Conservation (phyloP, 495 filamentous ascomycete species). For the Penicillium mononematosum region DNA sequence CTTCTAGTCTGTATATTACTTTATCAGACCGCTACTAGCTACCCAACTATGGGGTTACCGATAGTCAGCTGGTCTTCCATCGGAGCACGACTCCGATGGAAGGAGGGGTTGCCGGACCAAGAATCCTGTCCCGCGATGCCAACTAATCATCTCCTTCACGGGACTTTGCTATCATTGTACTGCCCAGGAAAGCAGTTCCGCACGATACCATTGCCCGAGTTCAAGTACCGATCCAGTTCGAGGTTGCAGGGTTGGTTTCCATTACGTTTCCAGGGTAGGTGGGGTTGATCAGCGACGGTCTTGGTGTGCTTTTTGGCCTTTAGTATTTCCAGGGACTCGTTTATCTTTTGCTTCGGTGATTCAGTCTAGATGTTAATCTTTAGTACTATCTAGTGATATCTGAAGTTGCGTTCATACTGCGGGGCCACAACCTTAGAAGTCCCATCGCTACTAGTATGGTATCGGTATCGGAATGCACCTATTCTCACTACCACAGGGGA, state of each 20-base stretch:
- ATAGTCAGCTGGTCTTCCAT: constrained; percentile 17
- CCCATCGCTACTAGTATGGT: background rate
- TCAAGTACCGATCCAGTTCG: constrained; percentile 4
- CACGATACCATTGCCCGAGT: background rate
- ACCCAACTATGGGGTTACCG: constrained; percentile 5
- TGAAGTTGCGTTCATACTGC: background rate
- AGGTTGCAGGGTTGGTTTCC: background rate
- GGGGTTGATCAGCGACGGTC: background rate
- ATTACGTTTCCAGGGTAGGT: background rate
- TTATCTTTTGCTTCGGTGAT: background rate
- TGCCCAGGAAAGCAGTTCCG: background rate
- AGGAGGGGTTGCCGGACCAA: constrained; percentile 17
- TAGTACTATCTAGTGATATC: background rate
- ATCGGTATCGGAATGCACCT: no score
- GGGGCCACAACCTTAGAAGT: background rate
- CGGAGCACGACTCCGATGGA: constrained; percentile 22
- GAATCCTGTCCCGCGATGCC: constrained; percentile 5
- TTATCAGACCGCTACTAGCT: background rate
- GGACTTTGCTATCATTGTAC: background rate
- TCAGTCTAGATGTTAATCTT: background rate
- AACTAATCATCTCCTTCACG: constrained; percentile 2
- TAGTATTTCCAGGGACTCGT: background rate
- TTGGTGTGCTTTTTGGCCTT: background rate
- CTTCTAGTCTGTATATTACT: background rate
- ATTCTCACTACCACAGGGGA: no score